Base-by-base conservation (phyloP, 1,284 basidiomycete species). In the Gymnopus androsaceus region DNA sequence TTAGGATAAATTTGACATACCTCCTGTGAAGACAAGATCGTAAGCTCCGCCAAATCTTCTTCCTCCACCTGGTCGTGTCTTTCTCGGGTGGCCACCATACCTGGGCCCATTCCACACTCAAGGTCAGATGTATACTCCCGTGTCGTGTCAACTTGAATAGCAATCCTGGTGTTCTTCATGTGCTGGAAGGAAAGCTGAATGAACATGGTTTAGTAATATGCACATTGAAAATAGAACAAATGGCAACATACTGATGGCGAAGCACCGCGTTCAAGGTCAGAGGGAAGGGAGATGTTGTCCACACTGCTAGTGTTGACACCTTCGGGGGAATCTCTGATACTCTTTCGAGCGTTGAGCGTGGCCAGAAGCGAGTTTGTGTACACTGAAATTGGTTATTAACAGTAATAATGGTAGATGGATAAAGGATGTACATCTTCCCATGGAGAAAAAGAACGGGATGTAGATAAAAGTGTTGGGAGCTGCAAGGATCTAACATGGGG, bases 341-440 rank as follows among this genome's bases (percentile, higher is more conserved):
- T 62, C 42, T 67, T 69, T 21, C 79, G 78, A 14, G 74, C 76
- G 58, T 82, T 81, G 41, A 81, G 71, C 2, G 75, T 78, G 2
- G 77, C 77, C 21, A 81, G 70, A 17, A 81, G 68, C 15, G 79
- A 75, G 62, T 81, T 82, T 25, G 72, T 72, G 62, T 82, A 82
- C 12, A 81, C 75, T 78, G 14, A 1, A 7, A 37, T 15, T 31
- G 36, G 23, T 6, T 31, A 17, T 38, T 1, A 48, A 37, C 19
- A 53, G 8, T 9, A 55, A 23, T n/a, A 21, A 7, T n/a, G n/a
- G n/a, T n/a, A n/a, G n/a, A 31, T 3, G 23, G 36, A 21, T 4
- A 30, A 12, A 36, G 17, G 19, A 66, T 75, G 56, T 62, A 79
- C 77, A 61, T 36, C 80, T 72, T 15, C 80, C 78, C 46, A 80